phyloP scores from a whole-genome alignment of 2,329 filamentous ascomycete genomes.

The Trichophyton simii region DNA sequence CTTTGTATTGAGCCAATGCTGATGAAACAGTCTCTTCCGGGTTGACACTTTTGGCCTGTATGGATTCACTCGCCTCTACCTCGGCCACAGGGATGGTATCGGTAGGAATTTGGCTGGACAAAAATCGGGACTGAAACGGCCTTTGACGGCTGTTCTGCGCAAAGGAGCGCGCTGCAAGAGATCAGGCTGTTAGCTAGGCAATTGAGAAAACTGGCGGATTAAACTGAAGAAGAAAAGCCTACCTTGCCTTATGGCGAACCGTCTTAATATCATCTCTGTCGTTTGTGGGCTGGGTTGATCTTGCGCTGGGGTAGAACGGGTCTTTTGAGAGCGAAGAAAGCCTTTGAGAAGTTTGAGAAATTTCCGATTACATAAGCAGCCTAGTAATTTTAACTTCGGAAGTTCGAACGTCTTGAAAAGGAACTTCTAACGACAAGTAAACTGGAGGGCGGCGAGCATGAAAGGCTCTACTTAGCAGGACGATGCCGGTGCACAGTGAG shows the following conservation, averaged over 20 bases:
- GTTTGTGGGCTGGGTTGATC: background rate
- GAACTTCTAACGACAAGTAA: background rate
- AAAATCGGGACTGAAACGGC: background rate
- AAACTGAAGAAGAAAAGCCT: conserved; percentile 12
- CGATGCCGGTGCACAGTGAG: no score
- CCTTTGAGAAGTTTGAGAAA: background rate
- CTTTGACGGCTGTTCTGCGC: background rate
- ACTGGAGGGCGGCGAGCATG: background rate
- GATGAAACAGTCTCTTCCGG: conserved; percentile 2
- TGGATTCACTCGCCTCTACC: conserved; percentile 3
- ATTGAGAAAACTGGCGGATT: background rate
- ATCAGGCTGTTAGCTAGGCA: background rate
- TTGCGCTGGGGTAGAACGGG: background rate
- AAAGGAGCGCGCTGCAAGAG: conserved; percentile 5
- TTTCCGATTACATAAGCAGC: background rate
- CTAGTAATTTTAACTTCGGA: background rate
- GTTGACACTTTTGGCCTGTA: conserved; percentile 7
- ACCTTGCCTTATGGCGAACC: conserved; percentile 31
- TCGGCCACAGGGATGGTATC: background rate
- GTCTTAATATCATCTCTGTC: conserved; percentile 29
- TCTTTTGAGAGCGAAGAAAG: background rate
- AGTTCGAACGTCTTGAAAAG: background rate
- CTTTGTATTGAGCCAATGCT: background rate
- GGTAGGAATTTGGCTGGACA: conserved; percentile 12
- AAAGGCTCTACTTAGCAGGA: background rate